Evolutionary conservation across 2,329 filamentous ascomycete genomes (phyloP), one percentile per base, ranked within the genome.

Genomic region (Lizonia empirigonia): DNA sequence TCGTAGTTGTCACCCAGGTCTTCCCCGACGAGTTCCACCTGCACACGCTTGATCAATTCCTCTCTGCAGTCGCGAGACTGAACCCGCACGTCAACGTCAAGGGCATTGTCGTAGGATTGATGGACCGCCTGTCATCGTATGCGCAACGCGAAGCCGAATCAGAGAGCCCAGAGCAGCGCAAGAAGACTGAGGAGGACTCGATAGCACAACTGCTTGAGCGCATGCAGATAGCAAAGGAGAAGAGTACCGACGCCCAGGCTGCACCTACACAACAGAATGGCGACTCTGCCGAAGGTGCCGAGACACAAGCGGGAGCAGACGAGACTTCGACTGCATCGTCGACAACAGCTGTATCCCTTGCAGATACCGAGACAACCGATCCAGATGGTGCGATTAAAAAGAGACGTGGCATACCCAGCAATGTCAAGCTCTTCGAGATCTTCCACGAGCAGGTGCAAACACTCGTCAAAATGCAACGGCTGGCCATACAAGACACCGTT

Each of bases 11-110:
- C 60, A 99, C 93, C 5, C 95, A 99, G 74, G 94, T 97, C 44
- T 99, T 99, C 78, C 94, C 94, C 1, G 94, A 99, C 75, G 94
- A 99, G 70, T 99, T 93, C 72, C 95, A 99, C 74, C 84, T 99
- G 18, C 92, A 99, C 71, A 99, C 94, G 0, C 84, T 99, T 24
- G 94, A 97, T 69, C 89, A 97, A 70, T 90, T 99, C 72, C 85
- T 99, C 26, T 94, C 89, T 7, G 94, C 94, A 6, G 96, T 96
- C 26, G 91, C 93, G 12, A 83, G 93, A 50, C 80, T 99, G 29
- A 97, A 99, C 67, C 94, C 93, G 0, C 90, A 97, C 68, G 94
- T 99, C 66, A 96, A 99, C 63, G 87, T 99, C 76, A 99, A 99
- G 77, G 89, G 90, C 37, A 99, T 99, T 50, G 93, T 99, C 8